Conservation (phyloP, 2,329 filamentous ascomycete species). For the Aspergillus tanneri region DNA sequence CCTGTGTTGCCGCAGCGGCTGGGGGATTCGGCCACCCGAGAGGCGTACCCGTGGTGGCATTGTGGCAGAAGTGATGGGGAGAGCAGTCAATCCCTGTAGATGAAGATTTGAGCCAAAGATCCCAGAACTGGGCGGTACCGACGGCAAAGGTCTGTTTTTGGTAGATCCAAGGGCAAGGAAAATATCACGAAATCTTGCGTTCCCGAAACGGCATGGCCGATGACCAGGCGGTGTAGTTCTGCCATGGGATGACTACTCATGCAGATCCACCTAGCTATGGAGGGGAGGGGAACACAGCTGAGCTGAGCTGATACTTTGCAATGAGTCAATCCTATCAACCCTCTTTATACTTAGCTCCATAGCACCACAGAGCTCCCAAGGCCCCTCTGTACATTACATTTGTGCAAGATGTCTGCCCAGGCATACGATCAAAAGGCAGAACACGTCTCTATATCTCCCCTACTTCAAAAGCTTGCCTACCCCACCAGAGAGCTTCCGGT, state of each 20-base stretch:
- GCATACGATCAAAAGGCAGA: slow-evolving; percentile 31
- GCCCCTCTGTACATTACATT: background rate
- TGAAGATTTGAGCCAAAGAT: too few relatives aligned
- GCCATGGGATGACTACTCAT: slow-evolving; percentile 17
- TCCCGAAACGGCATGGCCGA: slow-evolving; percentile 19
- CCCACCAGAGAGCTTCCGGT: slow-evolving; percentile 52
- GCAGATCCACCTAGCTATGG: background rate
- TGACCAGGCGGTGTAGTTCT: slow-evolving; percentile 25
- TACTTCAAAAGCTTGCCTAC: slow-evolving; percentile 49
- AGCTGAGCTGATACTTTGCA: too few relatives aligned
- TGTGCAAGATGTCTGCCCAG: slow-evolving; percentile 27
- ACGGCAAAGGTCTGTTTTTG: too few relatives aligned
- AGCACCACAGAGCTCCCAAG: too few relatives aligned
- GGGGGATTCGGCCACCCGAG: slow-evolving; percentile 35
- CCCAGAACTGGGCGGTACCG: too few relatives aligned
- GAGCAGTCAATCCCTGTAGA: too few relatives aligned
- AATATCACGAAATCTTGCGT: slow-evolving; percentile 19
- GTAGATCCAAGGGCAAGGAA: too few relatives aligned
- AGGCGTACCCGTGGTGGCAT: slow-evolving; percentile 58
- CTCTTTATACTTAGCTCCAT: background rate
- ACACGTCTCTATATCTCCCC: slow-evolving; percentile 47
- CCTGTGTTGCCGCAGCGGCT: slow-evolving; percentile 37
- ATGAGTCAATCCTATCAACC: slow-evolving; percentile 2
- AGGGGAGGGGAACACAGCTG: background rate
- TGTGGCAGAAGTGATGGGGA: slow-evolving; percentile 18